A percentile compares a stretch with the other conserved stretches of the same genome.
Conservation (phyloP, 495 filamentous ascomycete species). For the Hyaloscypha variabilis region DNA sequence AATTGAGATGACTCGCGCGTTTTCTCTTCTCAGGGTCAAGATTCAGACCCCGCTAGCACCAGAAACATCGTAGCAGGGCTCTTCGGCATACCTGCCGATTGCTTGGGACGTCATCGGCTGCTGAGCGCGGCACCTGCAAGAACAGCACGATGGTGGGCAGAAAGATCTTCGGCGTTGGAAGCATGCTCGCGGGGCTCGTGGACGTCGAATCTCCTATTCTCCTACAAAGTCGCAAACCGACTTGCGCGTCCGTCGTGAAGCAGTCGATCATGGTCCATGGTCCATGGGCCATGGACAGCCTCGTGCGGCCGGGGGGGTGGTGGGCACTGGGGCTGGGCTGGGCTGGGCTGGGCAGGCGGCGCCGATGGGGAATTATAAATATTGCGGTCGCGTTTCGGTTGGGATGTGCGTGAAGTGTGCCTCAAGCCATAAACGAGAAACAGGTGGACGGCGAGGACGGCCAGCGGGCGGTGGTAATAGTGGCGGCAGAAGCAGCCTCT, state of each 20-base stretch:
- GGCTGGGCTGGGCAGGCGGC: background rate
- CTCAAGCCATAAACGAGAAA: background rate
- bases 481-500: background rate
- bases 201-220: background rate
- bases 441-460: background rate
- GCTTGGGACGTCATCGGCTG: constrained; percentile 12
- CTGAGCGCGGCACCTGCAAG: constrained; percentile 18
- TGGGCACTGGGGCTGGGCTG: too few relatives aligned
- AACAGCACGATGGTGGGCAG: too few relatives aligned
- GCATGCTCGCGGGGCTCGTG: background rate
- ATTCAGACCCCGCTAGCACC: background rate
- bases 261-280: background rate
- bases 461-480: background rate
- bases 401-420: background rate
- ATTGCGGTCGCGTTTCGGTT: background rate
- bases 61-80: background rate
- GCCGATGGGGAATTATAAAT: background rate
- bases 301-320: background rate
- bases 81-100: constrained; percentile 24
- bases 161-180: background rate
- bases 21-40: background rate
- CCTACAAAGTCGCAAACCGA: too few relatives aligned
- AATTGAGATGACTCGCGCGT: background rate
- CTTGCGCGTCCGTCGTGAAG: background rate
- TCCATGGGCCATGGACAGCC: too few relatives aligned